Base-by-base conservation (phyloP, 2,329 filamentous ascomycete genomes). In the Pseudophaeomoniella oleicola region DNA sequence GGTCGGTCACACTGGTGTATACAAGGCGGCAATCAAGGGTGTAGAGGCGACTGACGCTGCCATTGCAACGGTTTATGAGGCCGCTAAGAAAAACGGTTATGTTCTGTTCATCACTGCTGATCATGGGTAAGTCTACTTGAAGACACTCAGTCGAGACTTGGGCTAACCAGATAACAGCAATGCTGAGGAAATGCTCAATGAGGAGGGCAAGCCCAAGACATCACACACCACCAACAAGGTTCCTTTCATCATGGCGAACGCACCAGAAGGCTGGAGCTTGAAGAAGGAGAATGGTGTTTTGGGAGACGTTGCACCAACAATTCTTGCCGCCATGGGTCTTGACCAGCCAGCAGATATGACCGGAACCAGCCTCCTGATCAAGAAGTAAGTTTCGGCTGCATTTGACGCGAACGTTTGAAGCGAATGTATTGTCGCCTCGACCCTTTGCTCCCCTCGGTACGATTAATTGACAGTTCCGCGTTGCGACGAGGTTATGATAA, bases 161-260 rank as follows among this genome's bases (percentile, higher is more conserved):
- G 29, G 27, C 42, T 41, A 38, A 56, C 43, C 30, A 12, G 5
- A 13, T 32, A 31, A 12, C 37, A 72, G 70, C 53, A 98, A 98
- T 55, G 90, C 90, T 39, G 90, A 98, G 67, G 90, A 98, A 69
- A 98, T 98, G 90, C 81, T 96, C 63, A 96, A 86, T 56, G 67
- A 83, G 49, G 83, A 94, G 58, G 86, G 87, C 58, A 93, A 85
- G 57, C 90, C 90, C 50, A 98, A 98, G 75, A 98, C 90, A 5
- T 88, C 83, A 36, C 90, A 98, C 70, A 98, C 90, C 32, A 87
- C 81, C 47, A 98, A 98, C 73, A 90, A 90, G 61, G 90, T 98
- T 37, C 90, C 90, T 6, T 88, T 98, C 57, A 75, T 96, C 62
- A 94, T 98, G 87, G 85, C 87, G 57, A 98, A 96, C 58, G 87